phyloP scores from a whole-genome alignment of 2,329 filamentous ascomycete species.

The Polychaeton citri region DNA sequence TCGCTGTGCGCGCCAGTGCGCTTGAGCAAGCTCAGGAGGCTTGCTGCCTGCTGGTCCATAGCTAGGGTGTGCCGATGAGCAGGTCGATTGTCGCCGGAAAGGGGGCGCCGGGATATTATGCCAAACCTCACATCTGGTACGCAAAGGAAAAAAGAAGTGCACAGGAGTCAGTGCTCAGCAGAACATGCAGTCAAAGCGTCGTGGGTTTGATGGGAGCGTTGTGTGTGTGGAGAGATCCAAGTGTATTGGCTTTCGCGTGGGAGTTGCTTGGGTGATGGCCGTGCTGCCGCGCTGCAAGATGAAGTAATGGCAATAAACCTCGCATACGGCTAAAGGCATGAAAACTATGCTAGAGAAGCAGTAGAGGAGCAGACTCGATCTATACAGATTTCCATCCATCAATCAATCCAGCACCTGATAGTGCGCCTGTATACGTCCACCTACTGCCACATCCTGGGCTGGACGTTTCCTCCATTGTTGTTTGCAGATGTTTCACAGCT shows the following conservation, averaged over 20 bases:
- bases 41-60: slow-evolving; percentile 46
- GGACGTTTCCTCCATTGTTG: too few relatives aligned
- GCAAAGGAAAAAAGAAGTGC: too few relatives aligned
- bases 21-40: slow-evolving; percentile 41
- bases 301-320: background rate
- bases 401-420: too few relatives aligned
- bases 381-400: too few relatives aligned
- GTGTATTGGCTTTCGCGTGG: background rate
- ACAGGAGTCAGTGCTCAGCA: too few relatives aligned
- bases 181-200: background rate
- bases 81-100: background rate
- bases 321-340: background rate
- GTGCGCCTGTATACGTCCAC: too few relatives aligned
- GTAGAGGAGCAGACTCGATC: too few relatives aligned
- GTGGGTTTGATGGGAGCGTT: background rate
- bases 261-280: background rate
- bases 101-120: background rate
- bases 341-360: too few relatives aligned
- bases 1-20: slow-evolving; percentile 56
- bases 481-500: too few relatives aligned
- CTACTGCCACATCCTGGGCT: too few relatives aligned
- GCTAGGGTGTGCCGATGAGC: background rate
- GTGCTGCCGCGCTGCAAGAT: background rate
- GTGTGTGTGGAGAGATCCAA: background rate
- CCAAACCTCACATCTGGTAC: background rate